Conservation (phyloP, 208 protist species). For the Crithidia fasciculata region DNA sequence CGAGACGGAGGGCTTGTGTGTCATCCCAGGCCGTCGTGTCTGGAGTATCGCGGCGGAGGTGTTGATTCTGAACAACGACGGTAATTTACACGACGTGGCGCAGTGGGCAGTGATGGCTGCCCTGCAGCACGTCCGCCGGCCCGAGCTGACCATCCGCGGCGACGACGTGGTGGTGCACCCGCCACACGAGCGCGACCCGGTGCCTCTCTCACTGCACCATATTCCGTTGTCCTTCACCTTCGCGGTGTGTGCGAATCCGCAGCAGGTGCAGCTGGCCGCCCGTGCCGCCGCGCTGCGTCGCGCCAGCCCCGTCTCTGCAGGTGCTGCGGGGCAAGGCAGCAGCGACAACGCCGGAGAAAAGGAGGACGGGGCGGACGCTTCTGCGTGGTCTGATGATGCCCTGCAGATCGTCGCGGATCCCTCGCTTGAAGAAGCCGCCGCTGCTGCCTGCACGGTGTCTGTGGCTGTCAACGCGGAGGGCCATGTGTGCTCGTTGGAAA, state of each 20-base stretch:
- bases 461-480: slow-evolving; percentile 86
- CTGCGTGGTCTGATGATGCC: slow-evolving; percentile 24
- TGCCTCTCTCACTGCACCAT: slow-evolving; percentile 95
- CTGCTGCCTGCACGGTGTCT: slow-evolving; percentile 65
- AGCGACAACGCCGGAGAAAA: neutral
- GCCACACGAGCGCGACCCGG: slow-evolving; percentile 92
- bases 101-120: slow-evolving; percentile 87
- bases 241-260: slow-evolving; percentile 64
- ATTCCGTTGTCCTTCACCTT: slow-evolving; percentile 87
- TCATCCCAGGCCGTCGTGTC: slow-evolving; percentile 93
- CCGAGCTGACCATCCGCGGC: slow-evolving; percentile 92
- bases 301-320: slow-evolving; percentile 9
- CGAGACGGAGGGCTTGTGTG: slow-evolving; percentile 96
- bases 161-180: slow-evolving; percentile 86
- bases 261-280: slow-evolving; percentile 37
- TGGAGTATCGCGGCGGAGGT: slow-evolving; percentile 91
- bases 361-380: neutral
- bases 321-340: neutral
- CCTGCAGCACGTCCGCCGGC: slow-evolving; percentile 94
- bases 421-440: slow-evolving; percentile 59
- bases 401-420: slow-evolving; percentile 81
- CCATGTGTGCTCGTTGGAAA: slow-evolving; percentile 83
- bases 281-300: slow-evolving; percentile 36
- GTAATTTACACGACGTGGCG: slow-evolving; percentile 92
- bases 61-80: slow-evolving; percentile 94